phyloP scores from a whole-genome alignment of 2,329 filamentous ascomycete genomes.

The Alternaria incomplexa region DNA sequence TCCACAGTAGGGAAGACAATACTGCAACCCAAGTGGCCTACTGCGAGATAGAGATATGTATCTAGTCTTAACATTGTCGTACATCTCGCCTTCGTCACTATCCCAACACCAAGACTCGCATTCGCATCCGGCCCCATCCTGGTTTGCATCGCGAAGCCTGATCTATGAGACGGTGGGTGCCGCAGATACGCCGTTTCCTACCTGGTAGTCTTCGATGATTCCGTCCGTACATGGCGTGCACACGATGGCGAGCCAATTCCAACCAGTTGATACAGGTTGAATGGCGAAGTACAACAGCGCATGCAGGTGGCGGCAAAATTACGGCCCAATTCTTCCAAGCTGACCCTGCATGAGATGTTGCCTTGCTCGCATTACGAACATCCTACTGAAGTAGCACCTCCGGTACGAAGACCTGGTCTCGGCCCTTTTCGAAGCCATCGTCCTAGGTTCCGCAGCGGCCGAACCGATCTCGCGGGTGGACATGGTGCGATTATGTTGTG shows the following conservation, averaged over 20 bases:
- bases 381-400: background rate
- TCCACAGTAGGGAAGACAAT: background rate
- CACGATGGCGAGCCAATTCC: background rate
- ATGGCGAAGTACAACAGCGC: background rate
- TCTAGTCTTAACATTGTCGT: background rate
- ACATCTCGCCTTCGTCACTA: too few relatives aligned
- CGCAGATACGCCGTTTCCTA: background rate
- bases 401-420: background rate
- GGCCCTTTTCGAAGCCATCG: background rate
- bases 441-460: background rate
- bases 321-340: background rate
- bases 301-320: background rate
- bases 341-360: too few relatives aligned
- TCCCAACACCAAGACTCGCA: too few relatives aligned
- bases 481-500: background rate
- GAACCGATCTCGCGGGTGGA: background rate
- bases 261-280: background rate
- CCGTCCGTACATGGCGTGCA: background rate
- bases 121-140: too few relatives aligned
- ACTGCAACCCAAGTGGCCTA: background rate
- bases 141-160: background rate
- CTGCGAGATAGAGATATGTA: background rate
- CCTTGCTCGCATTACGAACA: background rate
- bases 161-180: background rate
- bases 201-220: background rate